Evolutionary conservation across 768 basidiomycete species (phyloP), one percentile per base, ranked within the genome.

Genomic region (Cystofilobasidium macerans): DNA sequence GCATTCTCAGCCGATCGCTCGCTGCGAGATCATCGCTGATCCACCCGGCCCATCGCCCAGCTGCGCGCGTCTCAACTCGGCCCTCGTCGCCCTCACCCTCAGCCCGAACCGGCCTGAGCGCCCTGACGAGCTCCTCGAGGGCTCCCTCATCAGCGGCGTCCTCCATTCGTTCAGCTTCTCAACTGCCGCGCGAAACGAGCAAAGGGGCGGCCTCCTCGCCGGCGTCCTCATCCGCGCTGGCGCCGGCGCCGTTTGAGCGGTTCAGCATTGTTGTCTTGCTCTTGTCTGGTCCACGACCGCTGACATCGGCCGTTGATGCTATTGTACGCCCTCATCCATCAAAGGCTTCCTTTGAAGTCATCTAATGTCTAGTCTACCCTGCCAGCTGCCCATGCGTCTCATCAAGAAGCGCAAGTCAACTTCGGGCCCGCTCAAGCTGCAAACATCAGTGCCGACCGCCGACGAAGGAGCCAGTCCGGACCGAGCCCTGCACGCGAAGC

Each of bases 331-430:
- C 18, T 26, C 26, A 26, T 60, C 38, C 36, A 38, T 20, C 26
- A 18, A n/a, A n/a, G n/a, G n/a, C n/a, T n/a, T n/a, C n/a, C 24
- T 35, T 26, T 56, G 51, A 53, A 22, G 30, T 48, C 20, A 11
- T 13, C 45, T 48, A 22, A 22, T 48, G 16, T 24, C 13, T 22
- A 13, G 12, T 22, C 8, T 20, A 16, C 16, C 38, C 16, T 16
- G 16, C 13, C 35, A 42, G 40, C 24, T 58, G 40, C 35, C 40
- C 14, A 58, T 58, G 28, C 57, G 40, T 5, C 35, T 58, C 8
- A 38, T 58, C 35, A 22, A 58, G 40, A 38, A 36, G 40, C 40
- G 58, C 35, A 58, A 58, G 57, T 38, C 57, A 18, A 38, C 36
- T 3, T 30, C 35, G 32, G 57, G 26, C 28, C 1, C 40, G 32